Evolutionary conservation across 1,284 basidiomycete genomes (phyloP).

Genomic region (Exsudoporus floridanus): DNA sequence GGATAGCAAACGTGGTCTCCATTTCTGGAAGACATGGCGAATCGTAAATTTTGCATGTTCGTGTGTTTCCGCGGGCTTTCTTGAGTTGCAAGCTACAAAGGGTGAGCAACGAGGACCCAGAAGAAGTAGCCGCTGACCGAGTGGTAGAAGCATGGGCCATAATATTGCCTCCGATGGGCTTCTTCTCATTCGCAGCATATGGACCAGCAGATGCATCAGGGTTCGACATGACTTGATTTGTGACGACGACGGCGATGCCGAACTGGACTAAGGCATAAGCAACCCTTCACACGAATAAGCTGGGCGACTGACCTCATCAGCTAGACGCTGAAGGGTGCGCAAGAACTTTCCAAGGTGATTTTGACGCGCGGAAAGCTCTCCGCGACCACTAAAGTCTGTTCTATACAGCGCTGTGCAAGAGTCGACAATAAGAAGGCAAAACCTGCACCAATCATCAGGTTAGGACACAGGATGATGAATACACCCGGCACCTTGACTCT

Average conservation of each 20-base stretch:
- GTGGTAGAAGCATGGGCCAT: constrained; percentile 96
- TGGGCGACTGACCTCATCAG: constrained; percentile 77
- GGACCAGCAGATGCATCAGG: constrained; percentile 92
- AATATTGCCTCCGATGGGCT: constrained; percentile 96
- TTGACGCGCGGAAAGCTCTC: constrained; percentile 93
- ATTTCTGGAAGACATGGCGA: constrained; percentile 97
- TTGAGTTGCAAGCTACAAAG: constrained; percentile 77
- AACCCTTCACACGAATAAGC: not conserved
- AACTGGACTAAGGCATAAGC: constrained; percentile 55
- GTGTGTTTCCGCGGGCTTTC: constrained; percentile 90
- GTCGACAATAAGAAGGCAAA: constrained; percentile 95
- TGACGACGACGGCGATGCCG: constrained; percentile 95
- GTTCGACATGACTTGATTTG: constrained; percentile 98
- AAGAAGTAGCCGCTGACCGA: constrained; percentile 46
- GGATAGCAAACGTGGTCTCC: constrained; percentile 94
- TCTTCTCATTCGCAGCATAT: constrained; percentile 90
- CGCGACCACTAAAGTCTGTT: constrained; percentile 94
- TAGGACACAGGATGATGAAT: not conserved
- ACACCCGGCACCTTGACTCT: constrained; percentile 75
- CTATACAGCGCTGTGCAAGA: constrained; percentile 96
- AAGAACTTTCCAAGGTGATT: constrained; percentile 98
- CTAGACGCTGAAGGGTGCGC: constrained; percentile 87
- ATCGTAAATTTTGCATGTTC: constrained; percentile 97
- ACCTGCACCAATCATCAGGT: constrained; percentile 52
- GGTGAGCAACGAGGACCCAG: constrained; percentile 10